phyloP scores from a whole-genome alignment of 345 rosid species.

The Aurinia saxatilis region DNA sequence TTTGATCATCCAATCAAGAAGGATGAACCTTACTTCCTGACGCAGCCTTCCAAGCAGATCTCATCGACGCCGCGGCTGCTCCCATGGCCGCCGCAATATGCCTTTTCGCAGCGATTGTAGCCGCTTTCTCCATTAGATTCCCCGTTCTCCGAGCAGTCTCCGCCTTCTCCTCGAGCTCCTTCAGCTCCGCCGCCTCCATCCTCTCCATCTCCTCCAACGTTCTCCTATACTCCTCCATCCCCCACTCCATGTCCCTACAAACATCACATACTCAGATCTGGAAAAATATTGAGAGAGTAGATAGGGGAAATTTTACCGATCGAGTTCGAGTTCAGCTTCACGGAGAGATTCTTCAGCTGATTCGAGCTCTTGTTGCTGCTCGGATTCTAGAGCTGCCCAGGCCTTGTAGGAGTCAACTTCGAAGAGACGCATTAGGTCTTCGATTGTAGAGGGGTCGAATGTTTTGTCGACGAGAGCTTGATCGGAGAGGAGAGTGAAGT shows the following conservation, averaged over 20 bases:
- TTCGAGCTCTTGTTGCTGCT: constrained; percentile 34
- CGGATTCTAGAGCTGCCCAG: constrained; percentile 68
- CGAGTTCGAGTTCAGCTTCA: constrained; percentile 55
- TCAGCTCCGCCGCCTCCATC: constrained; percentile 35
- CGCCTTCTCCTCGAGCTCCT: constrained; percentile 39
- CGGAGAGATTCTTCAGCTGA: constrained; percentile 43
- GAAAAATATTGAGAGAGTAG: neutral
- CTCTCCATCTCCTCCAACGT: constrained; percentile 73
- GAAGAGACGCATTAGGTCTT: constrained; percentile 73
- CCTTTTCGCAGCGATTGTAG: constrained; percentile 51
- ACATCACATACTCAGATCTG: constrained; percentile 2
- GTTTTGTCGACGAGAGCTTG: constrained; percentile 58
- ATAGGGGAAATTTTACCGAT: constrained; percentile 14
- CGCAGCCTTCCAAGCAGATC: constrained; percentile 61
- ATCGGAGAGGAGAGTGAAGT: constrained; percentile 69
- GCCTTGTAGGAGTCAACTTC: constrained; percentile 78
- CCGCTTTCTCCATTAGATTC: constrained; percentile 49
- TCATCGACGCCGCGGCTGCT: constrained; percentile 81
- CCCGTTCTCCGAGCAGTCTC: constrained; percentile 65
- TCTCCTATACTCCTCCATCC: constrained; percentile 63
- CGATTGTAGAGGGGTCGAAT: constrained; percentile 67
- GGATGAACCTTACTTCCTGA: constrained; percentile 73
- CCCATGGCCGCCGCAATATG: constrained; percentile 71
- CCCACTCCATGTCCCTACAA: constrained; percentile 50
- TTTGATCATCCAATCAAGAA: constrained; percentile 28